Base-by-base conservation (phyloP, 2,329 filamentous ascomycete genomes). In the Alternaria longipes region DNA sequence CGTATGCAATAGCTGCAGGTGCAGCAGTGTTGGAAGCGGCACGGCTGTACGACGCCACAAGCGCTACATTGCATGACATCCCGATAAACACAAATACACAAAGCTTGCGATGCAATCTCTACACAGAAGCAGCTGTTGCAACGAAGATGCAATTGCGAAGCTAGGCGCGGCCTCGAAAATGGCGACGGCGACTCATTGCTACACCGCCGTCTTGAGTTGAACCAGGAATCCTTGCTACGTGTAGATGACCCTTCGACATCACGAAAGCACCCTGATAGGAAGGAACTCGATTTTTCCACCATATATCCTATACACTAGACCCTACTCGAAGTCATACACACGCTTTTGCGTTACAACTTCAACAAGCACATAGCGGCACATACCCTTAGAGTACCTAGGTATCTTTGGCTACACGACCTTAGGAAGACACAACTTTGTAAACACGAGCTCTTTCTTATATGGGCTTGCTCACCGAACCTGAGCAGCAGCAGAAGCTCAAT, bases 11-110 rank as follows among this genome's bases (percentile, higher is more conserved):
- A 24, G 26, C 26, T 28, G 14, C 44, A 46, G 30, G 28, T 9
- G 44, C 44, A 49, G 45, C 45, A 49, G 30, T 49, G 45, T 49
- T 49, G 45, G 28, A 49, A 47, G 45, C 38, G 38, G 38, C 38
- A 47, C 28, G 26, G 45, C 45, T 47, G 45, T 20, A 20, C 45
- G 45, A 47, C 45, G 45, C 45, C 18, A 3, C 26, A 47, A 34
- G 45, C 45, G 45, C 45, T 28, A 32, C 28, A 32, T 32, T 20
- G 28, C 45, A 32, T 47, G 45, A 34, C 45, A 47, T 30, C 2
- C 28, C 14, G 24, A 46, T 26, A 46, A 46, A 28, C 26, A 47
- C 24, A n/a, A 32, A 47, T 30, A 47, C 44, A 0, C 44, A 47
- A 20, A 20, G 26, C 16, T n/a, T 8, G 3, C 6, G 8, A 32